Conservation (phyloP, 2,329 filamentous ascomycete genomes). For the Xylariaceae sp. region DNA sequence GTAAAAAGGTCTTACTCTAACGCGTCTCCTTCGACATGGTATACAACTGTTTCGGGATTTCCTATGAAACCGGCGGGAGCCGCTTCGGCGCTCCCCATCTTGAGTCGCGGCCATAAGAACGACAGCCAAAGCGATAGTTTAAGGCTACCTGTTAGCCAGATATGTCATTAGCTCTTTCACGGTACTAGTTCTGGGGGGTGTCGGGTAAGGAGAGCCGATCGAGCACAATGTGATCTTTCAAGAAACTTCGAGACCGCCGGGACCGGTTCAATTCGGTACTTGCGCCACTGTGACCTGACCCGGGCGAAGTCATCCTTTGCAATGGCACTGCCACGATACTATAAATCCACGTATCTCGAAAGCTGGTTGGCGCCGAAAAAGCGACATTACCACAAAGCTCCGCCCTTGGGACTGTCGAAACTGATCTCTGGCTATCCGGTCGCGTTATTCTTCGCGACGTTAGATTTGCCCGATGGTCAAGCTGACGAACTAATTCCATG, state of each 20-base stretch:
- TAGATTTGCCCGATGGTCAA: background rate
- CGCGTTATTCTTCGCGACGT: no score
- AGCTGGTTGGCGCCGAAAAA: background rate
- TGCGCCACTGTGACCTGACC: background rate
- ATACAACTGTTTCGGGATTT: conserved; percentile 25
- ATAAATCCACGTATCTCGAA: background rate
- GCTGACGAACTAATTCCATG: conserved; percentile 3
- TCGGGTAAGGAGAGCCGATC: background rate
- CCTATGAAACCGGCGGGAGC: conserved; percentile 21
- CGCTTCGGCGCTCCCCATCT: conserved; percentile 10
- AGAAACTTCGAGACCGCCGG: background rate
- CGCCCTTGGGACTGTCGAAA: no score
- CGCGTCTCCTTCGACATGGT: conserved; percentile 8
- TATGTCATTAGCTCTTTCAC: background rate
- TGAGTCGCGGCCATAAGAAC: conserved; percentile 3
- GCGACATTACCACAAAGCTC: background rate
- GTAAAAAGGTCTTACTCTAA: conserved; percentile 11
- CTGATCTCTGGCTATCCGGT: no score
- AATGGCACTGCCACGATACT: background rate
- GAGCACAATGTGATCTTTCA: background rate
- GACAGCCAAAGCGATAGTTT: background rate
- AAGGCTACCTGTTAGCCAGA: background rate
- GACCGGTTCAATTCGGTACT: background rate
- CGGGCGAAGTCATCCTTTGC: background rate
- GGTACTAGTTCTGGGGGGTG: background rate